Base-by-base conservation (phyloP, 2,329 filamentous ascomycete species). In the Paecilomyces formosus region DNA sequence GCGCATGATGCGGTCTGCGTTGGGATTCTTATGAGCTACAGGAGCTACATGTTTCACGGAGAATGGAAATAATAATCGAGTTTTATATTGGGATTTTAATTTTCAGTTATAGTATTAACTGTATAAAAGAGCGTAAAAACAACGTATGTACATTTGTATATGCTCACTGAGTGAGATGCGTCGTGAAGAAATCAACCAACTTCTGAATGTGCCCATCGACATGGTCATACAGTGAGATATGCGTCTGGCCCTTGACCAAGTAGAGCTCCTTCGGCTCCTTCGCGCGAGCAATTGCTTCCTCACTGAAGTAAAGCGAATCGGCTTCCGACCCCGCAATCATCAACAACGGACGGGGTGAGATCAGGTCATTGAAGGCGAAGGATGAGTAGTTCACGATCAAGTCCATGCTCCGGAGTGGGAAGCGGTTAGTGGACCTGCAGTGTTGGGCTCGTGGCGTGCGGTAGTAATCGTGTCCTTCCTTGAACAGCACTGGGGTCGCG, bases 231-330 rank as follows among this genome's bases (percentile, higher is more conserved):
- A 70, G 58, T 55, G 61, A 65, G 9, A 65, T 52, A 60, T 70
- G 68, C 6, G 58, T 67, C 61, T 58, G 55, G 3, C 63, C 64
- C 13, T 62, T 33, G 18, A 70, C 57, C 8, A 66, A 22, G 49
- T 57, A 65, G 15, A 70, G 55, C 54, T 70, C 68, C 57, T 70
- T 70, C 2, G 68, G 67, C 57, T 68, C 67, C 28, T 61, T 60
- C 3, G 68, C 68, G 22, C 33, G 39, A 18, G 56, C 62, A 4
- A 70, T 58, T 3, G 55, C 66, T 2, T 56, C 57, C 56, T 67
- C 58, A 51, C 64, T 69, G 55, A 59, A 69, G 33, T 63, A 63
- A n/a, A 58, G 35, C 6, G 68, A 66, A 8, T 60, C 63, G 6
- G 68, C 67, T 8, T 64, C 54, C 18, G 49, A n/a, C 7, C 67